These are phyloP conservation scores for Vaccinium vitisidaea DNA, from an alignment of 148 eudicot genomes.

Conservation along the genomic window DNA sequence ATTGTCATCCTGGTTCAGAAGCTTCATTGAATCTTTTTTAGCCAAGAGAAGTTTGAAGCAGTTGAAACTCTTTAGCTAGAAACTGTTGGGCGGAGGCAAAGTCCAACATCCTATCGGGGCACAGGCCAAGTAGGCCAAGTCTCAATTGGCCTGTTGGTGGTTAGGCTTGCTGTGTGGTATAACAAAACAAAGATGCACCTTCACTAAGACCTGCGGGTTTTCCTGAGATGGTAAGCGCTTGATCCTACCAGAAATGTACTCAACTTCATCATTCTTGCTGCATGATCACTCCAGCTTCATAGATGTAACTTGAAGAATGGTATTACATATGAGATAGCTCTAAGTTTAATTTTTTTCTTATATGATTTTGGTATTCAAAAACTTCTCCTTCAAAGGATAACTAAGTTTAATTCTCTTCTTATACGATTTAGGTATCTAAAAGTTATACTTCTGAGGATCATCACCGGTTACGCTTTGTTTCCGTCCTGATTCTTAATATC, in stretches of 20 bases:
- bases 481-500: not conserved
- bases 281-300: not conserved
- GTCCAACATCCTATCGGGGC: not conserved
- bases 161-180: not conserved
- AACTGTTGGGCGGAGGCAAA: not conserved
- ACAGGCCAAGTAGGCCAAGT: not conserved
- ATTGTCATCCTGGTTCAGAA: conserved; percentile 7
- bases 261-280: not conserved
- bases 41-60: not conserved
- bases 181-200: not conserved
- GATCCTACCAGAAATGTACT: not conserved
- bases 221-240: not conserved
- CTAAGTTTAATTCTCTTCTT: not conserved
- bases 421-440: not conserved
- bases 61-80: not conserved
- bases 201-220: not conserved
- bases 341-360: not conserved
- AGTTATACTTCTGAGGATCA: not conserved
- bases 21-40: conserved; percentile 8
- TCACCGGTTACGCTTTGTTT: not conserved
- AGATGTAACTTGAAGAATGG: not conserved
- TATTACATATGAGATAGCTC: not conserved
- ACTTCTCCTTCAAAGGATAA: not conserved
- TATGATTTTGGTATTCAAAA: not conserved
- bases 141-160: not conserved